These are phyloP conservation scores for Fulvia fulva DNA, from an alignment of 2,329 filamentous ascomycete species.

Conservation along the genomic window DNA sequence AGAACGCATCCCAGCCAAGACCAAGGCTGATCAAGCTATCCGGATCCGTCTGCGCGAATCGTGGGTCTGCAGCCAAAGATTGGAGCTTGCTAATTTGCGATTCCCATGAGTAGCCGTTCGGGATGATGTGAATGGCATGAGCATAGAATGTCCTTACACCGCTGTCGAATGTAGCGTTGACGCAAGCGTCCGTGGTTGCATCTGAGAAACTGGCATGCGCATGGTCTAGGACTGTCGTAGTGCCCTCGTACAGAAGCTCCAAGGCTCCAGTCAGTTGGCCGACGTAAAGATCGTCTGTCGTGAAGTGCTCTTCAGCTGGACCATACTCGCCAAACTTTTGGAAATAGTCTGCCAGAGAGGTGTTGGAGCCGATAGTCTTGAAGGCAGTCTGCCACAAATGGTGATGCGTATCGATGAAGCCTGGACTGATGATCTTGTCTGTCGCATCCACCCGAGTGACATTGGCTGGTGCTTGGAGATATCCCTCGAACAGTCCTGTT, in stretches of 20 bases:
- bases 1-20: slow-evolving; percentile 40
- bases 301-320: slow-evolving; percentile 29
- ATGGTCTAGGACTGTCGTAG: slow-evolving; percentile 40
- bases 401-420: slow-evolving; percentile 23
- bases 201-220: slow-evolving; percentile 24
- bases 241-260: slow-evolving; percentile 40
- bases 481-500: neutral
- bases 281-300: slow-evolving; percentile 45
- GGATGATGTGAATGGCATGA: slow-evolving; percentile 2
- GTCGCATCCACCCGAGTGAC: slow-evolving; percentile 42
- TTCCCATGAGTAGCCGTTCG: slow-evolving; percentile 5
- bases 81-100: slow-evolving; percentile 5
- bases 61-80: neutral
- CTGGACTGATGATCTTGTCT: slow-evolving; percentile 51
- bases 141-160: slow-evolving; percentile 33
- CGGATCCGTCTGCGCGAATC: slow-evolving; percentile 2
- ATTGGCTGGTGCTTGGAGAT: neutral
- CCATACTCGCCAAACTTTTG: slow-evolving; percentile 38
- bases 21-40: slow-evolving; percentile 36
- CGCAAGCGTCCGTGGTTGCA: slow-evolving; percentile 4
- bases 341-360: slow-evolving; percentile 48
- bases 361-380: slow-evolving; percentile 52
- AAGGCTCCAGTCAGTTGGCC: slow-evolving; percentile 40
- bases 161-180: slow-evolving; percentile 41
- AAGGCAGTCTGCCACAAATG: slow-evolving; percentile 55